These are phyloP conservation scores for Astrephomene gubernaculifera DNA, from an alignment of 139 green algal species.

Conservation along the genomic window DNA sequence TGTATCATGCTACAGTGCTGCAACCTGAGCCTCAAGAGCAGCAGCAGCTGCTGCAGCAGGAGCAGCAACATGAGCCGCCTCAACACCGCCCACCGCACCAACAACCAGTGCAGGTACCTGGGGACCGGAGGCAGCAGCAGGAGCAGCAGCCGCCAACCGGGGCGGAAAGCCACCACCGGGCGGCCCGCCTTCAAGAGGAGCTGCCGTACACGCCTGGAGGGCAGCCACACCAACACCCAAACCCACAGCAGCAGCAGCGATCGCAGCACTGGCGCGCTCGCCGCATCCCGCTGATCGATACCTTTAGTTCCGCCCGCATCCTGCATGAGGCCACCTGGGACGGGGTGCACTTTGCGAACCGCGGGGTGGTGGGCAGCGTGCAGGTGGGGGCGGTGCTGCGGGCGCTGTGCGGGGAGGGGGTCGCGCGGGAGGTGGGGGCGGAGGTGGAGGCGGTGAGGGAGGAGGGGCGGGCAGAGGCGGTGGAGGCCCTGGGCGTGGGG, in stretches of 20 bases:
- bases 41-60: too few relatives aligned
- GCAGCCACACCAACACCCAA: neutral
- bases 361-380: constrained; percentile 3
- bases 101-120: neutral
- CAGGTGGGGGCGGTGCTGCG: constrained; percentile 20
- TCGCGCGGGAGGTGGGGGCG: neutral
- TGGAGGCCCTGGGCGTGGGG: neutral
- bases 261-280: too few relatives aligned
- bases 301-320: neutral
- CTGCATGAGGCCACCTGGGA: constrained; percentile 36
- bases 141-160: neutral
- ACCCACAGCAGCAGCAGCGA: too few relatives aligned
- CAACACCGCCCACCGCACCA: too few relatives aligned
- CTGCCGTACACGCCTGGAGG: neutral
- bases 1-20: too few relatives aligned
- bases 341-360: constrained; percentile 29
- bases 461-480: neutral
- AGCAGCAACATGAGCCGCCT: too few relatives aligned
- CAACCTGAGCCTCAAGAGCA: too few relatives aligned
- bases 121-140: too few relatives aligned
- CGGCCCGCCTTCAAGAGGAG: neutral
- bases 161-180: neutral
- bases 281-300: constrained; percentile 28
- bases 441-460: neutral
- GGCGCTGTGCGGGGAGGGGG: constrained; percentile 16